Evolutionary conservation across 768 basidiomycete genomes (phyloP).

Genomic region (Collybiopsis confluens): DNA sequence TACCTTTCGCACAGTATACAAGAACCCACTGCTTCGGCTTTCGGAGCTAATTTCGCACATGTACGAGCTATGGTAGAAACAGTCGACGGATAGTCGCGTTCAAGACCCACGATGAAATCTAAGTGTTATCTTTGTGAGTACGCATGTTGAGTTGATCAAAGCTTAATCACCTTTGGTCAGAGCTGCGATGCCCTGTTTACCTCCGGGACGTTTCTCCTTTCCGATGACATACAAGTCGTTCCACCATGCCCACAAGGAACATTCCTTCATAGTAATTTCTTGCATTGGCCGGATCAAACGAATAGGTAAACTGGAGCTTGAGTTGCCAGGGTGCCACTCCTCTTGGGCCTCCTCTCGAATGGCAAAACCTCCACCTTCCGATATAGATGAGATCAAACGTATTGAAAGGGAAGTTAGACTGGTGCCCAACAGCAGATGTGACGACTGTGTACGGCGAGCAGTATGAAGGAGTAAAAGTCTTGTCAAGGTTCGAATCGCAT

Average conservation of each 20-base stretch:
- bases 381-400: constrained; percentile 66
- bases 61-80: constrained; percentile 82
- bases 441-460: constrained; percentile 52
- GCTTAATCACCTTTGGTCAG: constrained; percentile 60
- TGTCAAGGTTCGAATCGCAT: constrained; percentile 52
- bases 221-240: constrained; percentile 48
- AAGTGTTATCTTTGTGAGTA: background rate
- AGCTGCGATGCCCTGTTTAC: constrained; percentile 55
- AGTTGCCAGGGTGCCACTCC: constrained; percentile 44
- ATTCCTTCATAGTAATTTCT: constrained; percentile 78
- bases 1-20: constrained; percentile 72
- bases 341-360: constrained; percentile 68
- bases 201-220: constrained; percentile 38
- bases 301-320: constrained; percentile 23
- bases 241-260: constrained; percentile 78
- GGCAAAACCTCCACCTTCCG: constrained; percentile 73
- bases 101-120: constrained; percentile 81
- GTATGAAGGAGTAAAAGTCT: constrained; percentile 71
- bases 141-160: background rate
- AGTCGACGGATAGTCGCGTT: constrained; percentile 81
- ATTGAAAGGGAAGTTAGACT: constrained; percentile 77
- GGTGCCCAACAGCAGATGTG: constrained; percentile 76
- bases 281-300: constrained; percentile 63
- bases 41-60: constrained; percentile 73
- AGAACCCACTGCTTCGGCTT: constrained; percentile 35